phyloP scores from a whole-genome alignment of 176 grass and related monocot genomes.

The Zea luxurians region DNA sequence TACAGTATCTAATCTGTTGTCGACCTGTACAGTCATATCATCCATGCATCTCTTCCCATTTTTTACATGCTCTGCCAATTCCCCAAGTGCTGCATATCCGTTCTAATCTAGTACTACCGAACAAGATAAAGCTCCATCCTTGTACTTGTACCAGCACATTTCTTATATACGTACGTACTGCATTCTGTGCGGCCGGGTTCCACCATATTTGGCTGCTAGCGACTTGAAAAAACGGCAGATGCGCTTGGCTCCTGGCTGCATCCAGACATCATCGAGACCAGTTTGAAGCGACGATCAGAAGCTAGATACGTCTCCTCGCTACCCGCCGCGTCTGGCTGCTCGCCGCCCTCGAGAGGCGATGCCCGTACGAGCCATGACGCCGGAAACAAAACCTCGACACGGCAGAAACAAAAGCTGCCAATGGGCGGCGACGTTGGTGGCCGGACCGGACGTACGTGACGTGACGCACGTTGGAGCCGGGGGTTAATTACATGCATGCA shows the following conservation, averaged over 20 bases:
- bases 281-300: neutral
- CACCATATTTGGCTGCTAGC: neutral
- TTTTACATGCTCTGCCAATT: neutral
- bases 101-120: neutral
- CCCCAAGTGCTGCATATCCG: neutral
- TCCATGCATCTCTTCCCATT: neutral
- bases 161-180: neutral
- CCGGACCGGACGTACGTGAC: neutral
- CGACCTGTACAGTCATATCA: neutral
- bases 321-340: constrained; percentile 15
- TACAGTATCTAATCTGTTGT: neutral
- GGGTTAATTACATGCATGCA: neutral
- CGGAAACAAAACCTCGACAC: neutral
- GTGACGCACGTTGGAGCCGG: constrained; percentile 12
- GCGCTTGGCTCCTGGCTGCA: constrained; percentile 19
- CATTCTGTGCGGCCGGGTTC: neutral
- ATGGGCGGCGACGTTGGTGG: constrained; percentile 28
- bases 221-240: neutral
- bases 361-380: neutral
- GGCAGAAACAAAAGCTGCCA: constrained; percentile 26
- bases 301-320: too few relatives aligned
- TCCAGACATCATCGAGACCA: neutral
- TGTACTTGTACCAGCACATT: neutral
- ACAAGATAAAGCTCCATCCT: neutral
- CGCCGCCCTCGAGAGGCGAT: neutral